Evolutionary conservation across 192 early-diverging fungal species (phyloP), one percentile per base, ranked within the genome.

Genomic region (Coemansia sp.): DNA sequence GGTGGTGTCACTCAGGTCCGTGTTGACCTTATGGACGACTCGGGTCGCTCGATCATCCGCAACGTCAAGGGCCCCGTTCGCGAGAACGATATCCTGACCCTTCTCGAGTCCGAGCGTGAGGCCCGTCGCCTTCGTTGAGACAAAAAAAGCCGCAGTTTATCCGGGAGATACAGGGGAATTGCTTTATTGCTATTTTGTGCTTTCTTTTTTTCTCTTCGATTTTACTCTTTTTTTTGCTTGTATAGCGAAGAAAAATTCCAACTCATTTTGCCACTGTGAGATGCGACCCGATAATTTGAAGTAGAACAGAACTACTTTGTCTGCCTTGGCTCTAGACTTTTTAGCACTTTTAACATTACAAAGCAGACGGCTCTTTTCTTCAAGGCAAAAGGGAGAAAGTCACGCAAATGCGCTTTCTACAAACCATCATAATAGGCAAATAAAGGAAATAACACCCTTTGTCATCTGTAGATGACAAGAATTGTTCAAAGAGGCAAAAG

Each of bases 61-160:
- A 99, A 99, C 88, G 97, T 99, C 75, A 97, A 97, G 91, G 97
- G 97, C 65, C 97, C 97, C 73, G 97, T 99, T 69, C 93, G 95
- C 73, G 95, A 97, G 82, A 90, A 92, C 87, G 95, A 96, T 82
- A 90, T 98, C 73, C 86, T 98, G 76, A 93, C 93, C 85, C 91
- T 99, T 64, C 90, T 98, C 83, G 97, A 99, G 85, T 96, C 96
- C 65, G 97, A 99, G 87, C 96, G 97, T 90, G 97, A 99, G 84
- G 97, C 97, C 74, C 91, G 97, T 77, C 93, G 97, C 84, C 94
- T 99, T 74, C 92, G 96, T 86, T 98, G 93, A 96, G 68, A 68
- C 39, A 26, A 63, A 43, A 49, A 37, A 63, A 6, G 41, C 47
- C 4, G 13, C 47, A 6, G 6, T 7, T 18, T 18, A 18, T 49